Conservation (phyloP, 257 asterid species). For the Nicotiana sylvestris region DNA sequence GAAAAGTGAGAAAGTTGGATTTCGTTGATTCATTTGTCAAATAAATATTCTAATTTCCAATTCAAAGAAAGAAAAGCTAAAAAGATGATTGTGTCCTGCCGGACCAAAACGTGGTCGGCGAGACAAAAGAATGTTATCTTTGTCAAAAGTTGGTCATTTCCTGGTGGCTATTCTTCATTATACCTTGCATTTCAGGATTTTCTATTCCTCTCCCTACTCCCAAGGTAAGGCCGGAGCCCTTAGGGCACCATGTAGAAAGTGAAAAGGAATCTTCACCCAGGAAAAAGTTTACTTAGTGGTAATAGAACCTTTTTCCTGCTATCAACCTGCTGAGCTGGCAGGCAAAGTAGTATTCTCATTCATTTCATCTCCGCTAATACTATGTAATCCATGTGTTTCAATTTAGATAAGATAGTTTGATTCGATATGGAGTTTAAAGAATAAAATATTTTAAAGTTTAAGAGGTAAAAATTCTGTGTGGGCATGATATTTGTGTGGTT, state of each 20-base stretch:
- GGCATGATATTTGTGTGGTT: no score
- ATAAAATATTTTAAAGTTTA: no score
- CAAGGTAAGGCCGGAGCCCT: neutral
- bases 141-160: constrained; percentile 43
- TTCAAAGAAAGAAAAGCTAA: neutral
- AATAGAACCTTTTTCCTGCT: neutral
- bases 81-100: neutral
- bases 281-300: neutral
- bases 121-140: constrained; percentile 29
- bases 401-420: no score
- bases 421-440: no score
- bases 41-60: neutral
- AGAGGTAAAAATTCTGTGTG: no score
- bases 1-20: constrained; percentile 4
- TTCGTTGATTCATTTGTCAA: constrained; percentile 7
- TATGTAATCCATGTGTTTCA: no score
- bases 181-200: neutral
- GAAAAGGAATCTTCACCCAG: constrained; percentile 1
- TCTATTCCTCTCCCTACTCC: constrained; percentile 16
- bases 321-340: neutral
- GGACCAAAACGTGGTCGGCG: constrained; percentile 33
- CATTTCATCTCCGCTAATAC: neutral
- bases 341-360: neutral
- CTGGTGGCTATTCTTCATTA: constrained; percentile 15
- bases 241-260: neutral